phyloP scores from a whole-genome alignment of 192 early-diverging fungal genomes.

The Coemansia sp. region DNA sequence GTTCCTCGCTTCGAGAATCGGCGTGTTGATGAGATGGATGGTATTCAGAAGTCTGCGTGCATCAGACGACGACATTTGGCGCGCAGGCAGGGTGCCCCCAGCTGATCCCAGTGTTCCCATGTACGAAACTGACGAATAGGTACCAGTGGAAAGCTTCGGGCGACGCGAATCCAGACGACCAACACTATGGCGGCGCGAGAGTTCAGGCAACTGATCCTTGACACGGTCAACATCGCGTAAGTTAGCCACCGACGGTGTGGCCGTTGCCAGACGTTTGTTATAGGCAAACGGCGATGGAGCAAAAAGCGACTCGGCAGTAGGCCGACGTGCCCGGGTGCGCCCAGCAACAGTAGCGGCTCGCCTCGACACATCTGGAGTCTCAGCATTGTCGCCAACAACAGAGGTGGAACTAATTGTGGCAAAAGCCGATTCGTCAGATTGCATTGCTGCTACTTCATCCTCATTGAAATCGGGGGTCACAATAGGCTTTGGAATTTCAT shows the following conservation, averaged over 20 bases:
- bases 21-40: conserved; percentile 39
- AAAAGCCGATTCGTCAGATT: conserved; percentile 4
- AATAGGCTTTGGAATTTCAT: not conserved
- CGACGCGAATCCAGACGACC: conserved; percentile 20
- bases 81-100: not conserved
- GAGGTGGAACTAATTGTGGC: not conserved
- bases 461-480: conserved; percentile 2
- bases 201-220: conserved; percentile 22
- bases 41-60: conserved; percentile 52
- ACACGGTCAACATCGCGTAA: conserved; percentile 41
- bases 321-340: conserved; percentile 20
- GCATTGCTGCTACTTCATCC: not conserved
- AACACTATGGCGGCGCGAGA: conserved; percentile 44
- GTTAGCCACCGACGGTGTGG: conserved; percentile 43
- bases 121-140: not conserved
- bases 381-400: not conserved
- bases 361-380: not conserved
- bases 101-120: not conserved
- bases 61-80: conserved; percentile 33
- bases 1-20: conserved; percentile 41
- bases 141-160: conserved; percentile 11
- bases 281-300: conserved; percentile 53
- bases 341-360: conserved; percentile 32
- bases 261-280: conserved; percentile 43
- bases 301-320: conserved; percentile 44